These are phyloP conservation scores for Cadophora sp. DNA, from an alignment of 2,329 filamentous ascomycete genomes.

Conservation along the genomic window DNA sequence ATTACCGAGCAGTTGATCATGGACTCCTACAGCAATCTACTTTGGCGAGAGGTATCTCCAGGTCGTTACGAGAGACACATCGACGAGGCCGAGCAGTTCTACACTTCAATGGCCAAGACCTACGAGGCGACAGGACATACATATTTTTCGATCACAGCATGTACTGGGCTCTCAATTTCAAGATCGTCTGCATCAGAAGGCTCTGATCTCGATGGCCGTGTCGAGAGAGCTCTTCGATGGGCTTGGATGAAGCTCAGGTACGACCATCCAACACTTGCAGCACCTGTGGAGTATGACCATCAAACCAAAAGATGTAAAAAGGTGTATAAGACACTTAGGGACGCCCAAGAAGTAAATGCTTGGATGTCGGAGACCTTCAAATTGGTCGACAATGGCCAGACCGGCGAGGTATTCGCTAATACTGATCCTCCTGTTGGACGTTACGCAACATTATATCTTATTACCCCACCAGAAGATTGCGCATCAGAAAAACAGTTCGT, in stretches of 20 bases:
- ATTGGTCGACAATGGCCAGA: slow-evolving; percentile 35
- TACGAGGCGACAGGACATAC: slow-evolving; percentile 48
- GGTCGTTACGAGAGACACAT: slow-evolving; percentile 46
- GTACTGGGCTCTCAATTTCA: slow-evolving; percentile 43
- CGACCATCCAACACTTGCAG: slow-evolving; percentile 46
- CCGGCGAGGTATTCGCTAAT: slow-evolving; percentile 46
- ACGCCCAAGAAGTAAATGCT: slow-evolving; percentile 17
- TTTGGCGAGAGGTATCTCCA: slow-evolving; percentile 41
- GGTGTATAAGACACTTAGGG: slow-evolving; percentile 35
- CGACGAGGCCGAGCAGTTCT: slow-evolving; percentile 52
- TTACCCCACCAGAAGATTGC: slow-evolving; percentile 31
- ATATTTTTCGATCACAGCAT: slow-evolving; percentile 51
- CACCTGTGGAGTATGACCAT: slow-evolving; percentile 36
- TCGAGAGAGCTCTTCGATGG: slow-evolving; percentile 44
- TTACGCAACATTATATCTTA: slow-evolving; percentile 45
- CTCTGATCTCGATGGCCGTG: not conserved
- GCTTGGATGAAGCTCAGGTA: slow-evolving; percentile 47
- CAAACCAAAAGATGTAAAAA: slow-evolving; percentile 40
- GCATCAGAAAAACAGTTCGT: not conserved
- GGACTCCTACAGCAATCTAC: not conserved
- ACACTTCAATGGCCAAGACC: slow-evolving; percentile 45
- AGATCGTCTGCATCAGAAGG: not conserved
- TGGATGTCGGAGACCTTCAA: slow-evolving; percentile 47
- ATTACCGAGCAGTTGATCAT: not conserved
- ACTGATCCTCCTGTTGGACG: slow-evolving; percentile 45